Evolutionary conservation across 1,139 yeast genomes (phyloP).

Genomic region (Eremothecium sinecaudum): DNA sequence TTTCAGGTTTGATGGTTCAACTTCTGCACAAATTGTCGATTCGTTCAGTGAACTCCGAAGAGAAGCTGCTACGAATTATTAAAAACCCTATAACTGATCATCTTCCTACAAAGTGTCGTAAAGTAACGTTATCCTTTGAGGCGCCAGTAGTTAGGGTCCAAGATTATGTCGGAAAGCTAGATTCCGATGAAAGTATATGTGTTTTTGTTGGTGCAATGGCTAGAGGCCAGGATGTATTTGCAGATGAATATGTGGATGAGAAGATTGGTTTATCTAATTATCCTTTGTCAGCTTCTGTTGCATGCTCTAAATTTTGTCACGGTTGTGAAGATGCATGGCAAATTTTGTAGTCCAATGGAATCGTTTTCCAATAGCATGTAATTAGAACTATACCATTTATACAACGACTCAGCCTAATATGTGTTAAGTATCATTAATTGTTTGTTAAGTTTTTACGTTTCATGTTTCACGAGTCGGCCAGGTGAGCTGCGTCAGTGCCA

Average conservation of each 20-base stretch:
- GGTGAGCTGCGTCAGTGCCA: too few relatives aligned
- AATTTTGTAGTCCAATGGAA: too few relatives aligned
- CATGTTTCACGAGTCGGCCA: too few relatives aligned
- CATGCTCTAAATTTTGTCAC: conserved; percentile 95
- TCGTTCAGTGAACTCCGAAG: conserved; percentile 90
- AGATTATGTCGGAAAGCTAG: conserved; percentile 74
- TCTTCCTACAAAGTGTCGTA: conserved; percentile 90
- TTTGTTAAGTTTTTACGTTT: too few relatives aligned
- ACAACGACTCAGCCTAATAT: too few relatives aligned
- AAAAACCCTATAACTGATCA: conserved; percentile 96
- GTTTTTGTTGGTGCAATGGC: conserved; percentile 99
- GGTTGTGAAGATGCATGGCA: conserved; percentile 98
- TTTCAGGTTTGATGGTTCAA: conserved; percentile 96
- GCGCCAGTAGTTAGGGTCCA: conserved; percentile 83
- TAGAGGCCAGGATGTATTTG: conserved; percentile 92
- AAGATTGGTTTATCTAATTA: conserved; percentile 92
- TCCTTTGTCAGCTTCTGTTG: conserved; percentile 94
- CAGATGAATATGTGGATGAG: conserved; percentile 94
- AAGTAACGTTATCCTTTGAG: conserved; percentile 87
- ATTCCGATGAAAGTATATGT: conserved; percentile 86
- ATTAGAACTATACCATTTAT: too few relatives aligned
- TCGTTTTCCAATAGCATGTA: too few relatives aligned
- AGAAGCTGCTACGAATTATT: conserved; percentile 83
- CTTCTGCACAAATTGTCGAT: conserved; percentile 83
- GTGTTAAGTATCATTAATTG: too few relatives aligned